Conservation (phyloP, 2,329 filamentous ascomycete species). For the Fusarium continuum region DNA sequence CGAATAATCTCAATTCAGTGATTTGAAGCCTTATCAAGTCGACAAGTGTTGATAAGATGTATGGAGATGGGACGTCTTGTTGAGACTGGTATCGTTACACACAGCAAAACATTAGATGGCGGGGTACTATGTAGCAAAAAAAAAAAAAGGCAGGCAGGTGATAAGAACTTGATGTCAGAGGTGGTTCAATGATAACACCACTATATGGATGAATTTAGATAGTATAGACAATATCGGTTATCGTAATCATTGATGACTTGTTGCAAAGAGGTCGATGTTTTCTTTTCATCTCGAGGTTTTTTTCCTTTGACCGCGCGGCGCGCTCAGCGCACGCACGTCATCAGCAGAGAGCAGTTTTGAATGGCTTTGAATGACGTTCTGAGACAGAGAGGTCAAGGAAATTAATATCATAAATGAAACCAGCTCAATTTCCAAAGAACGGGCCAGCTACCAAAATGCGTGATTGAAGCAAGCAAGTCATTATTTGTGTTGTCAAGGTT, state of each 20-base stretch:
- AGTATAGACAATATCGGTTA: too few species aligned
- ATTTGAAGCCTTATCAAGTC: neutral
- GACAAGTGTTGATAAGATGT: neutral
- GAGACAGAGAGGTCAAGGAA: constrained; percentile 4
- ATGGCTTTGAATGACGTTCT: neutral
- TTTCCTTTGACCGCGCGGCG: neutral
- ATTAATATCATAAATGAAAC: neutral
- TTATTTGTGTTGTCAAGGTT: neutral
- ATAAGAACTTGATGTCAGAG: neutral
- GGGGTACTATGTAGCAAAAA: constrained; percentile 27
- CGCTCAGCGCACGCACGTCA: constrained; percentile 16
- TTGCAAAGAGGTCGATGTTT: neutral
- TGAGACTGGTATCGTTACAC: constrained; percentile 1
- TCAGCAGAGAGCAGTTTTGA: neutral
- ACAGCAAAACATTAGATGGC: neutral
- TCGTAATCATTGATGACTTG: too few species aligned
- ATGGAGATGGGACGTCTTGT: constrained; percentile 3
- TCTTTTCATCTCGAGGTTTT: neutral
- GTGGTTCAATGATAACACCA: neutral
- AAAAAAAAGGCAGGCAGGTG: constrained; percentile 8
- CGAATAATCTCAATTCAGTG: neutral
- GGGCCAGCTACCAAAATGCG: neutral
- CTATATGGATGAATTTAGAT: too few species aligned
- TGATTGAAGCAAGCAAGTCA: neutral
- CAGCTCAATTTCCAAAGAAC: too few species aligned